Evolutionary conservation across 192 early-diverging fungal genomes (phyloP), one percentile per base, ranked within the genome.

Genomic region (Coemansia asiatica): DNA sequence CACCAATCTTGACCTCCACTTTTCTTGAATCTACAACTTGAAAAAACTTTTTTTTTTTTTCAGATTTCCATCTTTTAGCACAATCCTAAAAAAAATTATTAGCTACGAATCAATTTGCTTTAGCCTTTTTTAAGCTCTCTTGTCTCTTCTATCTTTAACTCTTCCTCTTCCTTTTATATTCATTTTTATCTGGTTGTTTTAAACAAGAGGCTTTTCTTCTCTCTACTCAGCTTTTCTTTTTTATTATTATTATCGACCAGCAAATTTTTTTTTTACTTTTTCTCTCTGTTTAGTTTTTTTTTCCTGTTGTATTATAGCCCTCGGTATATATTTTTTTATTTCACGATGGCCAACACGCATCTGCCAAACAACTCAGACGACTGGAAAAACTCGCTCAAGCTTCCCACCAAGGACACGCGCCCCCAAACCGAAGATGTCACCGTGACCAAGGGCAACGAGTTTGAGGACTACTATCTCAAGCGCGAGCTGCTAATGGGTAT

Each of bases 341-440:
- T 60, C 60, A 64, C 77, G 63, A 80, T 80, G 77, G 68, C 77
- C 69, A 74, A 74, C 63, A 55, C 77, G 54, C 68, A 71, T 46
- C 60, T 51, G 61, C 56, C 77, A 53, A 71, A 71, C 67, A 79
- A 26, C 49, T 29, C 68, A 15, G 87, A 87, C 60, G 83, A 82
- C 60, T 94, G 92, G 92, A 93, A 92, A 71, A 86, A 86, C 60
- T 73, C 84, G 59, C 81, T 97, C 47, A 78, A 71, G 31, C 83
- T 90, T 46, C 97, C 97, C 8, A 69, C 86, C 74, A 93, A 91
- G 82, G 95, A 98, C 81, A 81, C 70, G 59, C 88, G 97, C 36
- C 94, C 93, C n/a, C 90, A 99, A 81, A 99, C 95, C 51, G 91
- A 92, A 81, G 96, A 98, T 83, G 96, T 98, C 49, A 94, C 92